Evolutionary conservation across 2,329 filamentous ascomycete genomes (phyloP), one percentile per base, ranked within the genome.

Genomic region (Aureobasidium sp.): DNA sequence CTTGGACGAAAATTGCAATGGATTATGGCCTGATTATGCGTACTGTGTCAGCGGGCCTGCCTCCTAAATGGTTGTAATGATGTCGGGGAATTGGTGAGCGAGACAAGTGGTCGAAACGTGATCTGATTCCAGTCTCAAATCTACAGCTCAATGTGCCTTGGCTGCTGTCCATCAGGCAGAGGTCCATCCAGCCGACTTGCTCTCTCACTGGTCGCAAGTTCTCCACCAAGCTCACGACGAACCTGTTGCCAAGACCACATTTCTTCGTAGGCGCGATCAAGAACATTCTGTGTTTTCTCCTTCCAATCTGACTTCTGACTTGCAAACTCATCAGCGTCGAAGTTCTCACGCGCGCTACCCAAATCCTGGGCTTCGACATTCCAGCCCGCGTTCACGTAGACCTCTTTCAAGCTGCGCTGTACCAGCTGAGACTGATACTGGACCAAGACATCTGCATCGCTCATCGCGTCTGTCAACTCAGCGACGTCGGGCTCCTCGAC

Each of bases 361-460:
- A 51, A 17, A 33, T 60, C 68, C 67, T 60, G 67, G 69, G 0
- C 57, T 0, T 43, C 19, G 17, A 23, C 25, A 13, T 60, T 11
- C 45, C 57, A 51, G 2, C 57, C 57, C 17, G 45, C 33, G 17
- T 35, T n/a, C n/a, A 43, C 15, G 15, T 51, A 60, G 4, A 60
- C 27, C 2, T 60, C 4, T n/a, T 37, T 43, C 23, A 60, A 23
- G 7, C 37, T 51, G 17, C 29, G 27, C 46, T 43, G 38, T 17
- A 60, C 25, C 1, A 51, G 29, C 11, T 19, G 33, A 7, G 5
- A 2, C 21, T 60, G 57, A 35, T 42, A 45, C 8, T 60, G 46
- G 4, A 11, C 46, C 15, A 49, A 6, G 11, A 60, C 3, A 51
- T 51, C 45, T 8, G 27, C 35, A 19, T 50, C 5, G 1, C 37